Evolutionary conservation across 306 rosid genomes (phyloP).

Genomic region (Quercus parvula): DNA sequence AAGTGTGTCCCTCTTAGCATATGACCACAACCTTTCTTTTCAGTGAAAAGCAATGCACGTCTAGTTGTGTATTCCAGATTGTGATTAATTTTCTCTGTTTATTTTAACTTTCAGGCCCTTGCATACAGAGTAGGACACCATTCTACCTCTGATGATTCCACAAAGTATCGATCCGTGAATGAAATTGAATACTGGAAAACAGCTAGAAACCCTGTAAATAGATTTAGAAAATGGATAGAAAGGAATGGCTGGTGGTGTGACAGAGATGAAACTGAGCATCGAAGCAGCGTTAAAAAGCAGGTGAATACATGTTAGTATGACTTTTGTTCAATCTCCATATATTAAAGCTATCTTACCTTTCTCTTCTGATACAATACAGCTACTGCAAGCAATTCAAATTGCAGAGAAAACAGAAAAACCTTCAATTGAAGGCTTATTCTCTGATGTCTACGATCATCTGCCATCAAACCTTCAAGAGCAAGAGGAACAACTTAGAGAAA

Average conservation of each 20-base stretch:
- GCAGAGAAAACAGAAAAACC: constrained; percentile 72
- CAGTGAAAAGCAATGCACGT: not conserved
- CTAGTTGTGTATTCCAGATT: not conserved
- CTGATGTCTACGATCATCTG: constrained; percentile 51
- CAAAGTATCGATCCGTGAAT: constrained; percentile 52
- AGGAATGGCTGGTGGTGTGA: constrained; percentile 61
- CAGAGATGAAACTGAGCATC: constrained; percentile 43
- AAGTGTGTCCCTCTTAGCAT: not conserved
- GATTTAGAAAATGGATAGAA: constrained; percentile 58
- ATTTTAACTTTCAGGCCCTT: constrained; percentile 44
- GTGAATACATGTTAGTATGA: constrained; percentile 18
- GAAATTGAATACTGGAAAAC: constrained; percentile 70
- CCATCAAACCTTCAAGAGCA: constrained; percentile 66
- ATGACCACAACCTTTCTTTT: not conserved
- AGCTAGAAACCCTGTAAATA: constrained; percentile 52
- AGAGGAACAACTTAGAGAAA: constrained; percentile 43
- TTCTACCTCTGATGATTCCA: constrained; percentile 79
- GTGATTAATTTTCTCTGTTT: not conserved
- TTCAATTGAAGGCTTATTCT: constrained; percentile 49
- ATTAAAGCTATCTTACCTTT: constrained; percentile 5
- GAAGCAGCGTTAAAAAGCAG: constrained; percentile 53
- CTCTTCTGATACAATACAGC: constrained; percentile 31
- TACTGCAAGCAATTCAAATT: constrained; percentile 48
- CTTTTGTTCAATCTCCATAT: not conserved
- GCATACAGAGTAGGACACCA: constrained; percentile 81